phyloP scores from a whole-genome alignment of 1,139 yeast species.

The Suhomyces bribrorum region DNA sequence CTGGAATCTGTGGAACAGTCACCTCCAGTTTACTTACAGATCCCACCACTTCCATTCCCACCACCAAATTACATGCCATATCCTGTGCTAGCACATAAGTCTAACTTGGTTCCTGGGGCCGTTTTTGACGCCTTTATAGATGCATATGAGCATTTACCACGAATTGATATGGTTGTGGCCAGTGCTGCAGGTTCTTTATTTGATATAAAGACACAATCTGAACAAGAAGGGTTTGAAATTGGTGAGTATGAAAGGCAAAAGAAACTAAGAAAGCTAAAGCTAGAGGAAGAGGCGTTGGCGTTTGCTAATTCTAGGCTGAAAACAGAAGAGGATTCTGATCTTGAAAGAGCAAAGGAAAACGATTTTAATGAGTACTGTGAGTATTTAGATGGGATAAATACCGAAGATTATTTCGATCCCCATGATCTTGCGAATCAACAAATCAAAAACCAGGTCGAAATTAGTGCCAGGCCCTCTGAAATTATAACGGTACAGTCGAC shows the following conservation, averaged over 20 bases:
- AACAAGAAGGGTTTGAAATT: constrained; percentile 31
- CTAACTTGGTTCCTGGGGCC: constrained; percentile 39
- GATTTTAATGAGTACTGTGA: constrained; percentile 11
- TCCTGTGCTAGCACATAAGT: constrained; percentile 40
- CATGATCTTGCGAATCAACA: not conserved
- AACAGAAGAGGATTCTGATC: constrained; percentile 1
- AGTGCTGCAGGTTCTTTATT: constrained; percentile 51
- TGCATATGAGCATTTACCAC: constrained; percentile 41
- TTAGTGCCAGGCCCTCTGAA: constrained; percentile 2
- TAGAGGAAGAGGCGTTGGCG: constrained; percentile 2
- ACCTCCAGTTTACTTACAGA: constrained; percentile 17
- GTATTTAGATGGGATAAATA: constrained; percentile 8
- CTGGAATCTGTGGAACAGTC: constrained; percentile 2
- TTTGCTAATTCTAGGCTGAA: not conserved
- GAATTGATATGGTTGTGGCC: constrained; percentile 51
- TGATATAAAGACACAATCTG: constrained; percentile 39
- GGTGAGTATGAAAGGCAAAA: constrained; percentile 5
- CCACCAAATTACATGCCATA: constrained; percentile 54
- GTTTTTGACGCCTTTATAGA: constrained; percentile 40
- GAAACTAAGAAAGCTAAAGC: not conserved
- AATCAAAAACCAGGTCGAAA: constrained; percentile 1
- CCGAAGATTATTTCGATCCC: constrained; percentile 6
- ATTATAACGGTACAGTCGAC: constrained; percentile 2
- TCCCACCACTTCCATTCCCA: constrained; percentile 52
- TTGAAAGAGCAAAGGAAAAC: constrained; percentile 6